Conservation (phyloP, 768 basidiomycete genomes). For the Lactarius akahatsu region DNA sequence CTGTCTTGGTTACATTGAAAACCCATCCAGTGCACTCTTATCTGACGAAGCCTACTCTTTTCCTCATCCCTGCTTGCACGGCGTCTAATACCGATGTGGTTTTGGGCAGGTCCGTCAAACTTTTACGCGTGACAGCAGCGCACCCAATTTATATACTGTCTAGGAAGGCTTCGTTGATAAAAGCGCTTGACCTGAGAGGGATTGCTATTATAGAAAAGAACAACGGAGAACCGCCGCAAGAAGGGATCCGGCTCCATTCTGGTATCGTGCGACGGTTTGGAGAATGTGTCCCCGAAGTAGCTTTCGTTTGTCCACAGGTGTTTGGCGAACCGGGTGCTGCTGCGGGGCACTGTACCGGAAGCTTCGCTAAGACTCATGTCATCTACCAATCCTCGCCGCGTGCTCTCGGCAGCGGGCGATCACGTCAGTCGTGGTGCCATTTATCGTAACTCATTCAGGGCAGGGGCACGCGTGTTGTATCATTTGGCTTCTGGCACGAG, state of each 20-base stretch:
- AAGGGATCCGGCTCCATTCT: neutral
- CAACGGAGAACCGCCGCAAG: neutral
- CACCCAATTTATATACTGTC: neutral
- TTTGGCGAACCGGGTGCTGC: neutral
- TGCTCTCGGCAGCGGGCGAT: neutral
- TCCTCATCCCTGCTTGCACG: neutral
- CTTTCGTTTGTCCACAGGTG: neutral
- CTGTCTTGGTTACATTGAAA: neutral
- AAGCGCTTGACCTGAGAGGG: neutral
- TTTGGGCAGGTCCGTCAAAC: neutral
- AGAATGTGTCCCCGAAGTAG: neutral
- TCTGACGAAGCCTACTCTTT: neutral
- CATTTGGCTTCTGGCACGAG: neutral
- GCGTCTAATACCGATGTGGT: neutral
- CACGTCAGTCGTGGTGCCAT: neutral
- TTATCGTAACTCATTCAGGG: neutral
- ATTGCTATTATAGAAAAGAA: neutral
- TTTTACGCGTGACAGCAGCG: neutral
- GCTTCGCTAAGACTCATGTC: neutral
- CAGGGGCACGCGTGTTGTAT: neutral
- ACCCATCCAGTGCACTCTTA: neutral
- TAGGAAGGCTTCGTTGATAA: neutral
- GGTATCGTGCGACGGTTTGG: neutral
- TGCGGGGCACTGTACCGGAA: neutral
- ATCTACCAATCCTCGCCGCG: neutral